Conservation (phyloP, 2,329 filamentous ascomycete species). For the Apiospora phragmitis region DNA sequence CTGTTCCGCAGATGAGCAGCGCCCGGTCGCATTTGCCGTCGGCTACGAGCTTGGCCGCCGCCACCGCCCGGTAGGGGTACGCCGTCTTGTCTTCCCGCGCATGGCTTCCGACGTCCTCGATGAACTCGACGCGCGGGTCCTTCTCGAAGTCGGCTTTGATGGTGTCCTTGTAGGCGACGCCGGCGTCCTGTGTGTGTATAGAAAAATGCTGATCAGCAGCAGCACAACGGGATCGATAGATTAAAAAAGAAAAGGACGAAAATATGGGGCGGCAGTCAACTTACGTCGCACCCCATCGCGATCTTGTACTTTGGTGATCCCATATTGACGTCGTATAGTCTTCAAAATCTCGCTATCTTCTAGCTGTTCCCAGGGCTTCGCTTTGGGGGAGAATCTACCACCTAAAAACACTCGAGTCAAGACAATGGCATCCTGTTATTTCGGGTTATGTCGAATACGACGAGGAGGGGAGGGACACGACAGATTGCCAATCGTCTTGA, state of each 20-base stretch:
- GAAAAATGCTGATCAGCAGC: neutral
- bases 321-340: slow-evolving; percentile 33
- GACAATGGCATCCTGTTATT: neutral
- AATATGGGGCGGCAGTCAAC: slow-evolving; percentile 22
- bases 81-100: slow-evolving; percentile 71
- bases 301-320: slow-evolving; percentile 50
- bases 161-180: slow-evolving; percentile 74
- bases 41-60: slow-evolving; percentile 64
- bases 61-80: slow-evolving; percentile 77
- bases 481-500: neutral
- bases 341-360: neutral
- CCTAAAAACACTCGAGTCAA: neutral
- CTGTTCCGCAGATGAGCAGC: slow-evolving; percentile 81
- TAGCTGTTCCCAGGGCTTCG: neutral
- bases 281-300: slow-evolving; percentile 55
- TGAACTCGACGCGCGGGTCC: slow-evolving; percentile 64
- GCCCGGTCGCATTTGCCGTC: slow-evolving; percentile 72
- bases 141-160: slow-evolving; percentile 72
- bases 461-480: neutral
- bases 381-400: neutral
- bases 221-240: neutral
- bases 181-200: slow-evolving; percentile 57
- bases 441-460: neutral
- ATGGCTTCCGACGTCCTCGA: slow-evolving; percentile 75
- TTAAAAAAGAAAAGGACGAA: neutral